Base-by-base conservation (phyloP, 768 basidiomycete genomes). In the Suillus tomentosus region DNA sequence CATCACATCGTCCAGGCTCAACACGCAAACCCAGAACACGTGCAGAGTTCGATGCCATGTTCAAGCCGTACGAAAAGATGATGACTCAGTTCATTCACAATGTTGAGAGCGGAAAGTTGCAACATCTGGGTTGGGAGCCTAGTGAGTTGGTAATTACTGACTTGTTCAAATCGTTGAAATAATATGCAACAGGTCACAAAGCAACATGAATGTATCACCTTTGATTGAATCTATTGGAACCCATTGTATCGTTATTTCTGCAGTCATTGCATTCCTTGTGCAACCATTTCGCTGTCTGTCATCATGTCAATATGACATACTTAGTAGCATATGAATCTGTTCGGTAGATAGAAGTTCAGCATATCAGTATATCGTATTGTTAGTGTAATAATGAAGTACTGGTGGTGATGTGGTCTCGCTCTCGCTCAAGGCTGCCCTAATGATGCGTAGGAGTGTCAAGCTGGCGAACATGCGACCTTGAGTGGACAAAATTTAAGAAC, bases 91-190 rank as follows among this genome's bases (percentile, higher is more conserved):
- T 75, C 17, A 57, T 77, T 57, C 9, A 62, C 45, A 66, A 61
- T 45, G 67, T 70, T 24, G 61, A 70, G 14, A 60, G 54, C 17
- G 74, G 74, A 13, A 62, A 63, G 43, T 66, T 77, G 11, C 62
- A 13, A 34, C 45, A 27, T 4, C 62, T 77, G 5, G 76, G 74
- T 14, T 75, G 72, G 74, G 72, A 70, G 55, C 53, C 67, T 19
- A 69, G 74, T 77, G 19, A 60, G 70, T 64, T 22, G 10, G 2
- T 19, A 9, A 40, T 27, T 6, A 13, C 40, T 31, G 40, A 9
- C 27, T 27, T 58, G 39, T 58, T 24, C 6, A 31, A 31, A 19
- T 19, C 5, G 34, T 36, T 37, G 11, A 50, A 61, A 14, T 22
- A 3, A 22, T 19, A 22, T 54, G 14, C 14, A 58, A 61, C 51